Percentiles rank a stretch among this genome's conserved stretches.
Evolutionary conservation across 2,329 filamentous ascomycete genomes (phyloP).

Genomic region (Colletotrichum neosansevieriae): DNA sequence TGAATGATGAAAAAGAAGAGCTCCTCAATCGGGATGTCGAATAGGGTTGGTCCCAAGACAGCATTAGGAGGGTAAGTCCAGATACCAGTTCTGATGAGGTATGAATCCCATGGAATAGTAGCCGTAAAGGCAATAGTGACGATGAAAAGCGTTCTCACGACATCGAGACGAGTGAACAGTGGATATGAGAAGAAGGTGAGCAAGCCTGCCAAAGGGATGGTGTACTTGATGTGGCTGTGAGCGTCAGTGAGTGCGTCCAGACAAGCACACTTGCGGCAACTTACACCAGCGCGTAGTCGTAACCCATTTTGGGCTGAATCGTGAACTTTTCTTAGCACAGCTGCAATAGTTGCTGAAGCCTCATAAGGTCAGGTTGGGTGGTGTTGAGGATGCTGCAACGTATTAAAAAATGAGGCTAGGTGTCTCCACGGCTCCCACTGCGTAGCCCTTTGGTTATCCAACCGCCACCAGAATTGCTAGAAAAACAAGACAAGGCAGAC

Average conservation of each 20-base stretch:
- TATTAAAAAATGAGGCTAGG: background rate
- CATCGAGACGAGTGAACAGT: slow-evolving; percentile 70
- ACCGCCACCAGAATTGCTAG: background rate
- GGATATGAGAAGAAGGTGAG: slow-evolving; percentile 72
- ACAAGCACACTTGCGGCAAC: slow-evolving; percentile 44
- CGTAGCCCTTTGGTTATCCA: background rate
- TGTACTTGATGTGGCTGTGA: slow-evolving; percentile 73
- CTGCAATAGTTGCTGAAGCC: background rate
- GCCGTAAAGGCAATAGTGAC: slow-evolving; percentile 73
- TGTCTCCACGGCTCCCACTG: background rate
- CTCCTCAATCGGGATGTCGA: slow-evolving; percentile 77
- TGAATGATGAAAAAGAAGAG: slow-evolving; percentile 84
- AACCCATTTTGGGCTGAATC: slow-evolving; percentile 59
- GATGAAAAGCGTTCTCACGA: slow-evolving; percentile 72
- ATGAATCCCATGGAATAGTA: slow-evolving; percentile 82
- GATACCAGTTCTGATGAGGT: slow-evolving; percentile 74
- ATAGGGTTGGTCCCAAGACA: slow-evolving; percentile 72
- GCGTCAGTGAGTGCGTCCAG: background rate
- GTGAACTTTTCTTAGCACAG: background rate
- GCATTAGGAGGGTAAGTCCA: slow-evolving; percentile 79
- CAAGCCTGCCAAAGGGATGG: slow-evolving; percentile 70
- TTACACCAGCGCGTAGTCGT: slow-evolving; percentile 73
- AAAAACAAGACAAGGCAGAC: slow-evolving; percentile 2
- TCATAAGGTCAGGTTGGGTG: background rate
- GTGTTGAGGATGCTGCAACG: background rate